Evolutionary conservation across 768 basidiomycete genomes (phyloP).

Genomic region (Rubroboletus satanas): DNA sequence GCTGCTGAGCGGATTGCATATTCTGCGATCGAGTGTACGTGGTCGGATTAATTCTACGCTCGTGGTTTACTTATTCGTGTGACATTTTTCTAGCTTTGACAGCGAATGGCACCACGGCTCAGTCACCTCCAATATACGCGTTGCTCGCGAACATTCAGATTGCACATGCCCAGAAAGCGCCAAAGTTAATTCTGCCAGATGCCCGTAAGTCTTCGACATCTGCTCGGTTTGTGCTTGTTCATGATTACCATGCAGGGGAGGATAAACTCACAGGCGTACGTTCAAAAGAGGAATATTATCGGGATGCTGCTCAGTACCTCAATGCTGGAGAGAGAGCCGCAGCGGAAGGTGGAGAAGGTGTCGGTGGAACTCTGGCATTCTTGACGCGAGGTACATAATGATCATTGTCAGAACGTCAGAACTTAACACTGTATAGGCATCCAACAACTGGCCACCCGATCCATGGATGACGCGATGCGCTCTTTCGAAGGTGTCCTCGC

Average conservation of each 20-base stretch:
- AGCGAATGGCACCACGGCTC: constrained; percentile 43
- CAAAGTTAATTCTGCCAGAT: constrained; percentile 68
- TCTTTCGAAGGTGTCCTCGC: constrained; percentile 78
- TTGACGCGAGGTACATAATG: constrained; percentile 59
- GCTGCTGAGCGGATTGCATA: constrained; percentile 74
- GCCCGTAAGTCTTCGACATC: constrained; percentile 52
- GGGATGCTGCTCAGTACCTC: constrained; percentile 64
- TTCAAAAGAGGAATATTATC: constrained; percentile 64
- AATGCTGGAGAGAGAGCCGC: constrained; percentile 56
- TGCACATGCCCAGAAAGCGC: constrained; percentile 75
- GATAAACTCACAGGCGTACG: constrained; percentile 58
- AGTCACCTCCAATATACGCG: constrained; percentile 70
- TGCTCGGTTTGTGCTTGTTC: background rate
- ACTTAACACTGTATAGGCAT: constrained; percentile 50
- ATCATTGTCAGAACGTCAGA: background rate
- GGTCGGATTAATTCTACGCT: background rate
- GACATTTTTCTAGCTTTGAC: constrained; percentile 42
- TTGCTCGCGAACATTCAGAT: constrained; percentile 85
- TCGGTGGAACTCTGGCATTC: constrained; percentile 54
- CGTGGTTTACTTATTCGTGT: background rate
- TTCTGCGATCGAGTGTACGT: constrained; percentile 63
- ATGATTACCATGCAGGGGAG: constrained; percentile 43
- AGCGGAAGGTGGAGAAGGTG: constrained; percentile 56
- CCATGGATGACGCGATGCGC: constrained; percentile 77
- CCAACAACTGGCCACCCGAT: constrained; percentile 73